A percentile compares a stretch with the other conserved stretches of the same genome.
These are phyloP conservation scores for Lineolata rhizophorae DNA, from an alignment of 495 filamentous ascomycete species.

Conservation along the genomic window DNA sequence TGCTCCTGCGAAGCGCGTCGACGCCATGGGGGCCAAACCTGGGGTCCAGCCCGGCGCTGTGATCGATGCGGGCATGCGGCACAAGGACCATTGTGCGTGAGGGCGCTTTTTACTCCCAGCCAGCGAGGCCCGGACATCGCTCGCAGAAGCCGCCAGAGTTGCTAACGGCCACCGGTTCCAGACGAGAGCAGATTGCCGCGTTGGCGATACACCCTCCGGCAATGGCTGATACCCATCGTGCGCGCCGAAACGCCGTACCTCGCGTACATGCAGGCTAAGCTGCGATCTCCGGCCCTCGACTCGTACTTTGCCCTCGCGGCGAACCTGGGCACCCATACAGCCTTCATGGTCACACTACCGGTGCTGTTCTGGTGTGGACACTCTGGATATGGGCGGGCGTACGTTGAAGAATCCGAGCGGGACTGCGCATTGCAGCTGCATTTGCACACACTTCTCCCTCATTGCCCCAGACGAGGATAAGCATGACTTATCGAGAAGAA, in stretches of 20 bases:
- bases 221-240: slow-evolving; percentile 62
- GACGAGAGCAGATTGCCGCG: slow-evolving; percentile 62
- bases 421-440: too few relatives aligned
- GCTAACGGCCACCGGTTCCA: slow-evolving; percentile 15
- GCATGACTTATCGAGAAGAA: too few relatives aligned
- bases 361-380: slow-evolving; percentile 93
- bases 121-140: not conserved
- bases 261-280: slow-evolving; percentile 51
- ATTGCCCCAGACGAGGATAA: not conserved
- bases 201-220: slow-evolving; percentile 77
- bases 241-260: slow-evolving; percentile 93
- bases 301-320: slow-evolving; percentile 92
- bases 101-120: not conserved
- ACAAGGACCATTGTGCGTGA: slow-evolving; percentile 17
- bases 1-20: too few relatives aligned
- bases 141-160: not conserved
- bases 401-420: too few relatives aligned
- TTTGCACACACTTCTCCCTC: slow-evolving; percentile 4
- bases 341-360: slow-evolving; percentile 88
- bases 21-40: too few relatives aligned
- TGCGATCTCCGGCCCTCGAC: slow-evolving; percentile 48
- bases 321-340: slow-evolving; percentile 94
- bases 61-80: slow-evolving; percentile 17
- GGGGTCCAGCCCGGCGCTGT: too few relatives aligned
- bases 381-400: slow-evolving; percentile 61